phyloP scores from a whole-genome alignment of 805 yeast genomes.

The Clavispora carvajalis region DNA sequence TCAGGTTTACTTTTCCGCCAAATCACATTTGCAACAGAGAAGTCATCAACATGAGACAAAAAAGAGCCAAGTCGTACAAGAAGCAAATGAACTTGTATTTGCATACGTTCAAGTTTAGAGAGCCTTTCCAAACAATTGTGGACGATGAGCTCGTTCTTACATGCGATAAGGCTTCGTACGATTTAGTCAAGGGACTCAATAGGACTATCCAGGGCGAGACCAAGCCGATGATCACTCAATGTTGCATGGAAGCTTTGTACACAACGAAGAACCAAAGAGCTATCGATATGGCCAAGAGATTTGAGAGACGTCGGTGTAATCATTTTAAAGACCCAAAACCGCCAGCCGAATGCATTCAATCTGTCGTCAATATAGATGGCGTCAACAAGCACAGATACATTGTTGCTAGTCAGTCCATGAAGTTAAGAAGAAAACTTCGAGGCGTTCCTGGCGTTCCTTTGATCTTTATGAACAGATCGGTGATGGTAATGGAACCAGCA shows the following conservation, averaged over 20 bases:
- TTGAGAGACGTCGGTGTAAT: conserved; percentile 90
- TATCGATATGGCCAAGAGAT: conserved; percentile 71
- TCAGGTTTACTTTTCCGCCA: background rate
- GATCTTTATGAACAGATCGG: conserved; percentile 81
- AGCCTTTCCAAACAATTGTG: conserved; percentile 85
- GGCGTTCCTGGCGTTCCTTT: conserved; percentile 86
- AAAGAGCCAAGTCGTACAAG: conserved; percentile 89
- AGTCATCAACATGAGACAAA: conserved; percentile 71
- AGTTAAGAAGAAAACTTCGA: conserved; percentile 64
- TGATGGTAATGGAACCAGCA: conserved; percentile 93
- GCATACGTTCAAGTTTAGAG: conserved; percentile 86
- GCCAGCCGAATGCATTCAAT: conserved; percentile 71
- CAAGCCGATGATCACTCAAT: conserved; percentile 91
- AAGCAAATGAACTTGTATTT: conserved; percentile 85
- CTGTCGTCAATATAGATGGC: conserved; percentile 66
- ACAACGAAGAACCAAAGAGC: conserved; percentile 66
- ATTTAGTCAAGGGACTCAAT: conserved; percentile 73
- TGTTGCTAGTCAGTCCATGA: conserved; percentile 77
- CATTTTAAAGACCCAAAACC: conserved; percentile 62
- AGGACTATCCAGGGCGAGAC: conserved; percentile 81
- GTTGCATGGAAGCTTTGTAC: conserved; percentile 86
- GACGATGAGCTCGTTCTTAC: conserved; percentile 74
- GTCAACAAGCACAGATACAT: conserved; percentile 86
- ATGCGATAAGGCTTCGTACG: conserved; percentile 63
- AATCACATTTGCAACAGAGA: background rate